Base-by-base conservation (phyloP, 768 basidiomycete genomes). In the Naganishia vaughanmartiniae region DNA sequence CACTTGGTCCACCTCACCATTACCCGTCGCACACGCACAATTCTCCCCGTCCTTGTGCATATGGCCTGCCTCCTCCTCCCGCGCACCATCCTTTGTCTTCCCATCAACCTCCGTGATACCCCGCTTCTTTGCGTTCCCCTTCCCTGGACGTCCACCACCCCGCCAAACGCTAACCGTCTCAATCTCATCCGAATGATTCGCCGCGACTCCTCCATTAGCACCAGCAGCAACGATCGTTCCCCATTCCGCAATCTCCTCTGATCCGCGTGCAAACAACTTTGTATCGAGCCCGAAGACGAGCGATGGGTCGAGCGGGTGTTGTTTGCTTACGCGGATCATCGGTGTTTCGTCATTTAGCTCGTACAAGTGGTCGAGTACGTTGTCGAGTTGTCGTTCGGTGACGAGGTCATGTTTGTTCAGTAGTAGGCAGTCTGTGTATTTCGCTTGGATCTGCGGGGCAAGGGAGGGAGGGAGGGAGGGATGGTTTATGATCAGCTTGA, bases 391-490 rank as follows among this genome's bases (percentile, higher is more conserved):
- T 42, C 89, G 86, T 70, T 92, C 91, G 5, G 89, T 85, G 51
- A 80, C 85, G 69, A 89, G 86, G 74, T 95, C 92, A 88, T 90
- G 92, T 84, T 97, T 96, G 74, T 93, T 94, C 88, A 97, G 86
- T 33, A 97, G 83, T 69, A 97, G 87, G 46, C 94, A 84, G 78
- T 97, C 94, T 3, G 93, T 93, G 79, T 95, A 97, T 77, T 89
- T 90, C n/a, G 94, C 91, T 76, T 79, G 80, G 24, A 81, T 76
- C 80, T 83, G 92, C 31, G 10, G 42, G 24, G n/a, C 28, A 36
- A 42, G 21, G 63, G 67, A 66, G 54, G 19, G 26, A 28, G n/a
- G n/a, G n/a, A n/a, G n/a, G n/a, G n/a, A n/a, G n/a, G n/a, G n/a
- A n/a, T n/a, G n/a, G n/a, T n/a, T n/a, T n/a, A 42, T 42, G 42